phyloP scores from a whole-genome alignment of 495 filamentous ascomycete species.

The Aspergillus baeticus region DNA sequence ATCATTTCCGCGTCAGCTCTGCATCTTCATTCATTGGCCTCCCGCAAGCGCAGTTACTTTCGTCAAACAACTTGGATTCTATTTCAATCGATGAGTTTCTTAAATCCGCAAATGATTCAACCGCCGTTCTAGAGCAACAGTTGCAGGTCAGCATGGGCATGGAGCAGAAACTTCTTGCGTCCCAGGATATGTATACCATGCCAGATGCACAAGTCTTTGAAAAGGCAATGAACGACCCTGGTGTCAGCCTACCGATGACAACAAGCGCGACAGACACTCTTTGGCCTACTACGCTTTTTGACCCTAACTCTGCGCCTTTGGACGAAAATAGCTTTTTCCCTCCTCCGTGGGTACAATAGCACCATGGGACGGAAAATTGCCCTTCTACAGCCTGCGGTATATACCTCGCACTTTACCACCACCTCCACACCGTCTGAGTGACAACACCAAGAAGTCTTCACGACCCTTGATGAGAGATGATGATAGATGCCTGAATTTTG shows the following conservation, averaged over 20 bases:
- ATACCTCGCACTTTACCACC: constrained; percentile 42
- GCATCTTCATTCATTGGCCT: constrained; percentile 54
- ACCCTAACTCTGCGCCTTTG: constrained; percentile 30
- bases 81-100: constrained; percentile 66
- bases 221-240: constrained; percentile 22
- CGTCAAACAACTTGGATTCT: constrained; percentile 53
- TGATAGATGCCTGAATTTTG: constrained; percentile 48
- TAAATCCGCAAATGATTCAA: constrained; percentile 48
- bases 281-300: constrained; percentile 40
- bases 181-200: constrained; percentile 36
- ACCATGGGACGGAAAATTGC: constrained; percentile 7
- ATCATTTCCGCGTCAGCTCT: constrained; percentile 52
- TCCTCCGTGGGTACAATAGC: constrained; percentile 39
- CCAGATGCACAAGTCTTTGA: constrained; percentile 26
- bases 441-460: constrained; percentile 37
- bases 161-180: constrained; percentile 35
- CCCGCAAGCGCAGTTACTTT: constrained; percentile 49
- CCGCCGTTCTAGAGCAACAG: constrained; percentile 46
- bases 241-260: constrained; percentile 21
- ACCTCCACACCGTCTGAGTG: constrained; percentile 43
- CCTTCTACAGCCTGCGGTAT: constrained; percentile 17
- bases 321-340: constrained; percentile 32
- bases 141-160: constrained; percentile 45
- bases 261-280: constrained; percentile 34
- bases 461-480: constrained; percentile 56